These are phyloP conservation scores for Hippophae tibetana DNA, from an alignment of 306 rosid species.

Conservation along the genomic window DNA sequence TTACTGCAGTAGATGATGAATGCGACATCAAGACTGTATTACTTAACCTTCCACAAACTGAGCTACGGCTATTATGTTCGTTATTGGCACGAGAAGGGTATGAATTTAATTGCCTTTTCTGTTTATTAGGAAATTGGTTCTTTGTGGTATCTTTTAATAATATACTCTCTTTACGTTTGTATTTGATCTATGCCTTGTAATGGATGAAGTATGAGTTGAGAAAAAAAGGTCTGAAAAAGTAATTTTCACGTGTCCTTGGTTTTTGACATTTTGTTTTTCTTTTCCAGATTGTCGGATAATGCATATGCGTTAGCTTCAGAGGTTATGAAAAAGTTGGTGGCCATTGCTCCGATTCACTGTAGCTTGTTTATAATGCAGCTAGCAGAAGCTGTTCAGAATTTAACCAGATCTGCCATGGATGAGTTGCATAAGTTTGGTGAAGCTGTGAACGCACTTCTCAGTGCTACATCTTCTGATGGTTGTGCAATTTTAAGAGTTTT, in stretches of 20 bases:
- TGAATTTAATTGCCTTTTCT: slow-evolving; percentile 6
- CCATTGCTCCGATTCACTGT: slow-evolving; percentile 74
- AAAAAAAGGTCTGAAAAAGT: too few relatives aligned
- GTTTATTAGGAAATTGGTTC: background rate
- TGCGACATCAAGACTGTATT: slow-evolving; percentile 41
- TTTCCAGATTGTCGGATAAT: slow-evolving; percentile 75
- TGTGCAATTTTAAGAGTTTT: slow-evolving; percentile 91
- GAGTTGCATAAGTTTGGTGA: slow-evolving; percentile 65
- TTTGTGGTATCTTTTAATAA: too few relatives aligned
- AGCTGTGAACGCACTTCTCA: slow-evolving; percentile 71
- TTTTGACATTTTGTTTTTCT: slow-evolving; percentile 24
- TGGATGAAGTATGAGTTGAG: too few relatives aligned
- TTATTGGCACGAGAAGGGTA: slow-evolving; percentile 97
- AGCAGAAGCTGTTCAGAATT: slow-evolving; percentile 62
- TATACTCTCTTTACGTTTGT: background rate
- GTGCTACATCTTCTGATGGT: slow-evolving; percentile 78
- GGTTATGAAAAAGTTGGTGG: slow-evolving; percentile 90
- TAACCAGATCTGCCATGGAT: slow-evolving; percentile 76
- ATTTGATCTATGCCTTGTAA: background rate
- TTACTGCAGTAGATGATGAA: slow-evolving; percentile 37
- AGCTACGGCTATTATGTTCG: slow-evolving; percentile 89
- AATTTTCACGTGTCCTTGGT: background rate
- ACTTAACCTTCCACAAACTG: slow-evolving; percentile 63
- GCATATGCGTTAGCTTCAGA: slow-evolving; percentile 79
- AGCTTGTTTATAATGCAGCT: slow-evolving; percentile 74